Evolutionary conservation across 164 flowering plant genomes (phyloP).

Genomic region (Cinnamomum chago): DNA sequence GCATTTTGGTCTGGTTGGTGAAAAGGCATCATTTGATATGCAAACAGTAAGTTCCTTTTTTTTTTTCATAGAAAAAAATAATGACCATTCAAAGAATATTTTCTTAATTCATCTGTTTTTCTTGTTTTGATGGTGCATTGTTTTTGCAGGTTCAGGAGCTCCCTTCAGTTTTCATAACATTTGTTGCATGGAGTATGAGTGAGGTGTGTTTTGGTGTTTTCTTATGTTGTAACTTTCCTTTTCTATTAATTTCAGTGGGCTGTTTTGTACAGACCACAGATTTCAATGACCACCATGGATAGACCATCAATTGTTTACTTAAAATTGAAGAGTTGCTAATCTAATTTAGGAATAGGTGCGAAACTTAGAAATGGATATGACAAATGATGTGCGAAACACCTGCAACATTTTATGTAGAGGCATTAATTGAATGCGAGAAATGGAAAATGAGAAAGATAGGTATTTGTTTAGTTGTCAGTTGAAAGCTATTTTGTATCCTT

Average conservation of each 20-base stretch:
- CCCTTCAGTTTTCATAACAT: constrained; percentile 69
- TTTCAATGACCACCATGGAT: neutral
- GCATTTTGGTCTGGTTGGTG: too few species aligned
- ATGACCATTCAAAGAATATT: too few species aligned
- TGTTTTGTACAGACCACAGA: neutral
- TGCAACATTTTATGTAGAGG: too few species aligned
- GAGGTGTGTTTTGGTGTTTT: constrained; percentile 44
- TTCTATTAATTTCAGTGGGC: neutral
- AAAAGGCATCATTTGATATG: neutral
- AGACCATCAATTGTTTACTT: neutral
- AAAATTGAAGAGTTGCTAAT: neutral
- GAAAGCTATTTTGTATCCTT: too few species aligned
- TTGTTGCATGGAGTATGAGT: constrained; percentile 68
- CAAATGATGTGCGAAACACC: too few species aligned
- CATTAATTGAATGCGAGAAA: too few species aligned
- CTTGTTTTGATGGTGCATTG: neutral
- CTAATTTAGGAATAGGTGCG: neutral
- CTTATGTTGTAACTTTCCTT: neutral
- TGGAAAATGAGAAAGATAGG: too few species aligned
- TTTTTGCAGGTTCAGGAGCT: constrained; percentile 57
- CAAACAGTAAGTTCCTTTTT: too few species aligned
- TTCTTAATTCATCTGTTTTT: neutral
- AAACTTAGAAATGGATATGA: too few species aligned
- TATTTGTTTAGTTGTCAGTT: too few species aligned
- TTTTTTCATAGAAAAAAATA: too few species aligned